phyloP scores from a whole-genome alignment of 345 rosid species.

The Boechera retrofracta region DNA sequence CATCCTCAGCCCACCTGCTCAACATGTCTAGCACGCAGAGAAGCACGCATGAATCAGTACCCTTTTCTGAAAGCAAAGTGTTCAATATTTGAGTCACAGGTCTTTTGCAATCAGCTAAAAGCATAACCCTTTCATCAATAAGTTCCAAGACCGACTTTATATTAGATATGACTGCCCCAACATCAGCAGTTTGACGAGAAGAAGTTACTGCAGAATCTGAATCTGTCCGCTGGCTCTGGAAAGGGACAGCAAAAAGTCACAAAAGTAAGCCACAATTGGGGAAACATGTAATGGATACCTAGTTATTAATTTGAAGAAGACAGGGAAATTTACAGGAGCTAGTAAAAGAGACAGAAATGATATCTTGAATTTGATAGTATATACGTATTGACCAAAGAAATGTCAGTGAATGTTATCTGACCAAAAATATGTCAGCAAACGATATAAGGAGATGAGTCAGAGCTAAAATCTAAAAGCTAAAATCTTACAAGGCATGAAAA shows the following conservation, averaged over 20 bases:
- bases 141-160: slow-evolving; percentile 81
- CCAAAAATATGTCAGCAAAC: slow-evolving; percentile 1
- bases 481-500: slow-evolving; percentile 25
- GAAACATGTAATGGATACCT: slow-evolving; percentile 25
- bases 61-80: slow-evolving; percentile 82
- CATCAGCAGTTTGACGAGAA: slow-evolving; percentile 84
- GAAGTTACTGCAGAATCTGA: slow-evolving; percentile 88
- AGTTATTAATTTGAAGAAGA: background rate
- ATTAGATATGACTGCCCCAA: slow-evolving; percentile 77
- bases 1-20: slow-evolving; percentile 89
- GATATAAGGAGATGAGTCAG: slow-evolving; percentile 29
- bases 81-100: slow-evolving; percentile 72
- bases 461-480: slow-evolving; percentile 6
- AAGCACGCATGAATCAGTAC: slow-evolving; percentile 87
- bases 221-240: slow-evolving; percentile 82
- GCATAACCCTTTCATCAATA: slow-evolving; percentile 86
- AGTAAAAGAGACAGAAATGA: slow-evolving; percentile 29
- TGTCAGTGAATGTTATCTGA: slow-evolving; percentile 5
- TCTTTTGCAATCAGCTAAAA: slow-evolving; percentile 81
- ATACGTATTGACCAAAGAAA: slow-evolving; percentile 18
- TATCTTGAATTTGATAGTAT: slow-evolving; percentile 24
- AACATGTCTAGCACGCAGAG: slow-evolving; percentile 79
- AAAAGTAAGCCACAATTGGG: slow-evolving; percentile 27
- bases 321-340: slow-evolving; percentile 18
- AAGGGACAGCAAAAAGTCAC: slow-evolving; percentile 26